A percentile compares a stretch with the other conserved stretches of the same genome.
Conservation (phyloP, 1,139 yeast species). For the Ogataea hybrid region DNA sequence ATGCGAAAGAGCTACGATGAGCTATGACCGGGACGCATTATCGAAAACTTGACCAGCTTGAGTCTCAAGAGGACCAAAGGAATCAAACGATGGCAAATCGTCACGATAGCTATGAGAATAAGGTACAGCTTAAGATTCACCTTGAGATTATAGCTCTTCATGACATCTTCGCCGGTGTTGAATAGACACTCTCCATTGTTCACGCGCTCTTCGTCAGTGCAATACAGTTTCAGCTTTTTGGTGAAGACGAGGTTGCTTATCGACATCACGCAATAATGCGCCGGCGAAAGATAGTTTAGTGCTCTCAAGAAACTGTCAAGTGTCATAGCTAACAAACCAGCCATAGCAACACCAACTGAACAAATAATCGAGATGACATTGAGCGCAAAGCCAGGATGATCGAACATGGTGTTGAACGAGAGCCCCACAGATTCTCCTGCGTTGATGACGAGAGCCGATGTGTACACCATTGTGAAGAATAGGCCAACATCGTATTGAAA, state of each 20-base stretch:
- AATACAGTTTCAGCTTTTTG: slow-evolving; percentile 37
- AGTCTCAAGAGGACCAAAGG: slow-evolving; percentile 37
- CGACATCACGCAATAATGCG: slow-evolving; percentile 65
- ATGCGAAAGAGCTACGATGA: slow-evolving; percentile 60
- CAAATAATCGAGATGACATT: slow-evolving; percentile 63
- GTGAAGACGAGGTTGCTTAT: slow-evolving; percentile 48
- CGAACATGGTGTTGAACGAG: slow-evolving; percentile 68
- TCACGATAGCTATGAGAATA: slow-evolving; percentile 37
- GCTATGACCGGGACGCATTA: slow-evolving; percentile 30
- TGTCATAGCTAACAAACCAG: slow-evolving; percentile 78
- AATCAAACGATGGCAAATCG: slow-evolving; percentile 35
- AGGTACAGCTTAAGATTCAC: slow-evolving; percentile 33
- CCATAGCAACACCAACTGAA: slow-evolving; percentile 75
- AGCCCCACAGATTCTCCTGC: slow-evolving; percentile 87
- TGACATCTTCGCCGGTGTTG: slow-evolving; percentile 47
- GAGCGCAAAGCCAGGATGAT: slow-evolving; percentile 77
- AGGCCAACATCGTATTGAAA: slow-evolving; percentile 66
- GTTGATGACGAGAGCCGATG: slow-evolving; percentile 55
- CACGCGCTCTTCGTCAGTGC: slow-evolving; percentile 33
- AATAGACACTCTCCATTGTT: slow-evolving; percentile 39
- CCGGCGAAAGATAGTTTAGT: slow-evolving; percentile 69
- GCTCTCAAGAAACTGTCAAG: slow-evolving; percentile 70
- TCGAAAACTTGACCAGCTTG: slow-evolving; percentile 29
- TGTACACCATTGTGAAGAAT: slow-evolving; percentile 64
- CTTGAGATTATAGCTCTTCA: slow-evolving; percentile 42